A percentile compares a stretch with the other conserved stretches of the same genome.
Conservation (phyloP, 345 rosid genomes). For the Lumnitzera racemosa region DNA sequence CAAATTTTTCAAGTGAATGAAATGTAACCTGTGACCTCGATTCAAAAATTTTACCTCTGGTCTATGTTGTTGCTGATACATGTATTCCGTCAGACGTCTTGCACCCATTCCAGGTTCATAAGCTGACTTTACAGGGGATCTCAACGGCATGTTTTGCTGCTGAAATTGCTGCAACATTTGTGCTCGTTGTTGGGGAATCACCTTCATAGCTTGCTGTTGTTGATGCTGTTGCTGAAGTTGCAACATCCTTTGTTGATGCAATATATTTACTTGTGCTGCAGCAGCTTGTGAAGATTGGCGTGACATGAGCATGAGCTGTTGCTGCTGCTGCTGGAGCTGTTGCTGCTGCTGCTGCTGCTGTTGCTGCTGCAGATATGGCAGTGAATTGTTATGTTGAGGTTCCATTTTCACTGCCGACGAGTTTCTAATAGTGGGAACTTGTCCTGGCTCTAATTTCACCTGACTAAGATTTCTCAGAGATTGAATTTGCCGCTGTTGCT, state of each 20-base stretch:
- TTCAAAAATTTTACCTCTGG: constrained; percentile 60
- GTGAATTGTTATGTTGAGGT: constrained; percentile 68
- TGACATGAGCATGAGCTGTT: constrained; percentile 70
- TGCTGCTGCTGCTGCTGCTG: constrained; percentile 60
- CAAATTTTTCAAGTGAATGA: constrained; percentile 2
- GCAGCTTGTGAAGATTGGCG: constrained; percentile 81
- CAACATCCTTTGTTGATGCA: constrained; percentile 69
- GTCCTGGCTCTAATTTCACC: constrained; percentile 77
- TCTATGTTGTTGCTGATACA: constrained; percentile 91
- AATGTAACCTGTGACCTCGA: constrained; percentile 12
- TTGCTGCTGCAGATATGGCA: constrained; percentile 77
- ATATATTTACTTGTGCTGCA: constrained; percentile 55
- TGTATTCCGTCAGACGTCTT: constrained; percentile 78
- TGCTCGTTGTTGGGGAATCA: constrained; percentile 76
- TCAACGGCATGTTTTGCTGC: constrained; percentile 64
- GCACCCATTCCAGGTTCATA: constrained; percentile 99
- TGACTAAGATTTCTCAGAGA: constrained; percentile 51
- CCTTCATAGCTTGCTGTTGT: constrained; percentile 72
- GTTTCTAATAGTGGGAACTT: constrained; percentile 50
- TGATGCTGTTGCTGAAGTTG: constrained; percentile 69
- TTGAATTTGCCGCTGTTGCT: constrained; percentile 51
- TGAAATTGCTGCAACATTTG: constrained; percentile 75
- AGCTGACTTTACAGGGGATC: constrained; percentile 62
- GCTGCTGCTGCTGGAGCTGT: constrained; percentile 60
- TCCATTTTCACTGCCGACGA: constrained; percentile 70